A percentile compares a stretch with the other conserved stretches of the same genome.
phyloP scores from a whole-genome alignment of 2,329 filamentous ascomycete species.

The Penicillium palitans region DNA sequence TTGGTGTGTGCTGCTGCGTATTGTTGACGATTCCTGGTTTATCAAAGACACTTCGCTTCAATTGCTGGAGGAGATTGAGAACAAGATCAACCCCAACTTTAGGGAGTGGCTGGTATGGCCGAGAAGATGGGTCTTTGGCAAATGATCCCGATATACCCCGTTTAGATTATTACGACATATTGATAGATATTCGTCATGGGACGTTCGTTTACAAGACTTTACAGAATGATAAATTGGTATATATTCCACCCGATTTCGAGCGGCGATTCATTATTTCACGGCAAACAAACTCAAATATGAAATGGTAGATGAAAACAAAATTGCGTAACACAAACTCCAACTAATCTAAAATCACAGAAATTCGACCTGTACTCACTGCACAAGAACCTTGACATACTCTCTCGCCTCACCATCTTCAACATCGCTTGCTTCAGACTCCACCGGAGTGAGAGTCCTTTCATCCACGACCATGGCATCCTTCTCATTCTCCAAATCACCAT shows the following conservation, averaged over 20 bases:
- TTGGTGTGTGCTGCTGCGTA: constrained; percentile 20
- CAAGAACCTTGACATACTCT: constrained; percentile 27
- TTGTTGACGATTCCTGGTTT: constrained; percentile 20
- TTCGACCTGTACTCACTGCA: constrained; percentile 15
- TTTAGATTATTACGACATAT: background rate
- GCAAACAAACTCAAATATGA: background rate
- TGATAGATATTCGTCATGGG: background rate
- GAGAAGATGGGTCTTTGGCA: constrained; percentile 16
- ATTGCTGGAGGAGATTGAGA: constrained; percentile 21
- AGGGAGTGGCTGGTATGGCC: constrained; percentile 23
- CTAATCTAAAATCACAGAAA: background rate
- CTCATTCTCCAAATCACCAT: constrained; percentile 14
- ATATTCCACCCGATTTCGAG: background rate
- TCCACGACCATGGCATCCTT: constrained; percentile 23
- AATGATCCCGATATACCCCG: background rate
- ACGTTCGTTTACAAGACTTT: background rate
- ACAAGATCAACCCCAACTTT: constrained; percentile 14
- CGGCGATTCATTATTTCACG: background rate
- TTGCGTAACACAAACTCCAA: background rate
- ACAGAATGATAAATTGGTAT: background rate
- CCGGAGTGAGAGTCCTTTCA: constrained; percentile 27
- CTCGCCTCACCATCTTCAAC: constrained; percentile 22
- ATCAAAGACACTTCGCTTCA: constrained; percentile 13
- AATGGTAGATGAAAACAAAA: background rate
- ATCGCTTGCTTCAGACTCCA: constrained; percentile 24